Evolutionary conservation across 192 early-diverging fungal species (phyloP).

Genomic region (Umbelopsis vinacea): DNA sequence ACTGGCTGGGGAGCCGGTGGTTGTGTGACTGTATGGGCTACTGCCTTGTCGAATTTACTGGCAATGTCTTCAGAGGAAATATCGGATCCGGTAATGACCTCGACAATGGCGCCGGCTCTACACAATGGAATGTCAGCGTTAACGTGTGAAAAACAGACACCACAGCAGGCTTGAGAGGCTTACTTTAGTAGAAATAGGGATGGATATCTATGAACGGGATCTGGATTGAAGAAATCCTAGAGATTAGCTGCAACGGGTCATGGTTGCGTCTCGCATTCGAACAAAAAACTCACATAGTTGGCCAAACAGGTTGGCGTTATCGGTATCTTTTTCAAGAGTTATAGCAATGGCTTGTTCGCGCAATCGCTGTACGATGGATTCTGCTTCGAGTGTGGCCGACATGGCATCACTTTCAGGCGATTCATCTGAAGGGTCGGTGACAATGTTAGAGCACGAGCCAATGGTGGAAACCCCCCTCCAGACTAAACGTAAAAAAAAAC

Average conservation of each 20-base stretch:
- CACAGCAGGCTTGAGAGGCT: too few relatives aligned
- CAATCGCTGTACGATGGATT: slow-evolving; percentile 16
- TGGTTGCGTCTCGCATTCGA: too few relatives aligned
- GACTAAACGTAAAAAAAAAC: not conserved
- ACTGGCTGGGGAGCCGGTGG: not conserved
- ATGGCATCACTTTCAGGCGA: slow-evolving; percentile 11
- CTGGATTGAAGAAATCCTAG: not conserved
- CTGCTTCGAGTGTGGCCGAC: not conserved
- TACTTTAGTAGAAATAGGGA: slow-evolving; percentile 13
- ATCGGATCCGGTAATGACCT: not conserved
- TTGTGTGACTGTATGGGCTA: not conserved
- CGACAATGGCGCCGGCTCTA: not conserved
- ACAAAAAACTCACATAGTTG: slow-evolving; percentile 33
- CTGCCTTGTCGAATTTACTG: slow-evolving; percentile 5
- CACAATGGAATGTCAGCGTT: not conserved
- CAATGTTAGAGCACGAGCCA: not conserved
- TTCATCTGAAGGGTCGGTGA: slow-evolving; percentile 18
- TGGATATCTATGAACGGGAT: not conserved
- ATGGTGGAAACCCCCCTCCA: not conserved
- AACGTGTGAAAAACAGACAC: not conserved
- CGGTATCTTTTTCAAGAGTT: slow-evolving; percentile 24
- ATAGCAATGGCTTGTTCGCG: slow-evolving; percentile 23
- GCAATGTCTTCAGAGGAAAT: not conserved
- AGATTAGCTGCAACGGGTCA: not conserved
- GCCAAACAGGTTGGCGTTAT: slow-evolving; percentile 33